A percentile compares a stretch with the other conserved stretches of the same genome.
phyloP scores from a whole-genome alignment of 352 stramenopile species.

The Globisporangium middletonii region DNA sequence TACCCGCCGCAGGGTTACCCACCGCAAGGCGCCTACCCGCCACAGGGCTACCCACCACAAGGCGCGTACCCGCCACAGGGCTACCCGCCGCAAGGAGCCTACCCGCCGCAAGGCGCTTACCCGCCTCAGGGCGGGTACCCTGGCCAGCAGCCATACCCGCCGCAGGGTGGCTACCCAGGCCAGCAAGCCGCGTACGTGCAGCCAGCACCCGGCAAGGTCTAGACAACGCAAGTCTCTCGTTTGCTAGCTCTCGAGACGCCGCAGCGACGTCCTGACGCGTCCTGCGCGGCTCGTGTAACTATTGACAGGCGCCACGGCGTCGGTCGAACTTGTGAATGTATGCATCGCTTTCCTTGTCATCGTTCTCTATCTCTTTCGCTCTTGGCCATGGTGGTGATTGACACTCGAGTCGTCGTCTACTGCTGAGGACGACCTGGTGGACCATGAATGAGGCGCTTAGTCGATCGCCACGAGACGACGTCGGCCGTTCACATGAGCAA shows the following conservation, averaged over 20 bases:
- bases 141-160: constrained; percentile 22
- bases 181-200: constrained; percentile 8
- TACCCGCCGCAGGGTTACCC: constrained; percentile 22
- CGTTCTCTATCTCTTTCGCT: not conserved
- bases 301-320: not conserved
- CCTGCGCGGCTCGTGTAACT: not conserved
- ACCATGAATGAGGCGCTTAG: no score
- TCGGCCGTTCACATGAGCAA: no score
- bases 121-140: constrained; percentile 17
- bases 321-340: not conserved
- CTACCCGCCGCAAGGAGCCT: constrained; percentile 16
- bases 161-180: constrained; percentile 20
- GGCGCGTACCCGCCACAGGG: constrained; percentile 23
- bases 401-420: no score
- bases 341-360: not conserved
- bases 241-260: no score
- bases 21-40: constrained; percentile 20
- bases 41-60: constrained; percentile 38
- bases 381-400: no score
- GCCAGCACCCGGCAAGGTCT: constrained; percentile 8
- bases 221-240: not conserved
- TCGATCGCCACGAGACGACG: no score
- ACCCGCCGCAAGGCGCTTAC: constrained; percentile 21
- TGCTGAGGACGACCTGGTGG: no score
- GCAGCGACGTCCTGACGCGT: no score